A percentile compares a stretch with the other conserved stretches of the same genome.
Conservation (phyloP, 495 filamentous ascomycete genomes). For the Neurospora sublineolata region DNA sequence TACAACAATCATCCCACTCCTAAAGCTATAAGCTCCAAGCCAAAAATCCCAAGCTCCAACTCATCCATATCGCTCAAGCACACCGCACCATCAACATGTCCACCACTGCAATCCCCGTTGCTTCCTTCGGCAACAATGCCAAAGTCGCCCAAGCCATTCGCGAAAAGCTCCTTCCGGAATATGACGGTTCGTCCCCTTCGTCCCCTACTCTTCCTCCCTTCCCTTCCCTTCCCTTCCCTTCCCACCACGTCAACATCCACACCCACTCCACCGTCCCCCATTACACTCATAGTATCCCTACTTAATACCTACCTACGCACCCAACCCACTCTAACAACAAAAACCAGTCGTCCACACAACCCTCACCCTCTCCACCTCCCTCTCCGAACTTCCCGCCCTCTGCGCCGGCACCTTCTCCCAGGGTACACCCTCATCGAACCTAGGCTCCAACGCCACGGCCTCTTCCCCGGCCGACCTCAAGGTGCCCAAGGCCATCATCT, state of each 20-base stretch:
- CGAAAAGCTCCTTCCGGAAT: constrained; percentile 17
- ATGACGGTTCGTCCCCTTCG: constrained; percentile 12
- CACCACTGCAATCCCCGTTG: constrained; percentile 13
- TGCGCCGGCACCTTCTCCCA: constrained; percentile 8
- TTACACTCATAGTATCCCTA: too few species aligned
- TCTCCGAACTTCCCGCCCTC: constrained; percentile 15
- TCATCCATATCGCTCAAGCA: not conserved
- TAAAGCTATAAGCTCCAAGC: not conserved
- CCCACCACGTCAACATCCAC: not conserved
- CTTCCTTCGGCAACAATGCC: constrained; percentile 17
- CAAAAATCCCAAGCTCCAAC: not conserved
- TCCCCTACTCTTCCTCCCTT: not conserved
- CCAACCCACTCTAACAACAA: too few species aligned
- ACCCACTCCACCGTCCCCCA: not conserved
- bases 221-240: not conserved
- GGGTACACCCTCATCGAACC: not conserved
- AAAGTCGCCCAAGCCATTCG: constrained; percentile 11
- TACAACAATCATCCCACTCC: not conserved
- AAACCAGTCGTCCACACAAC: constrained; percentile 18
- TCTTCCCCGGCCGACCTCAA: not conserved
- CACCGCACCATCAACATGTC: not conserved
- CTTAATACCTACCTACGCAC: too few species aligned
- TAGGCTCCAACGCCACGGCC: constrained; percentile 16
- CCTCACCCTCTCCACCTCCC: constrained; percentile 7
- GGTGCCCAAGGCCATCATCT: constrained; percentile 17